Conservation (phyloP, 2,329 filamentous ascomycete species). For the Aureobasidium sp. region DNA sequence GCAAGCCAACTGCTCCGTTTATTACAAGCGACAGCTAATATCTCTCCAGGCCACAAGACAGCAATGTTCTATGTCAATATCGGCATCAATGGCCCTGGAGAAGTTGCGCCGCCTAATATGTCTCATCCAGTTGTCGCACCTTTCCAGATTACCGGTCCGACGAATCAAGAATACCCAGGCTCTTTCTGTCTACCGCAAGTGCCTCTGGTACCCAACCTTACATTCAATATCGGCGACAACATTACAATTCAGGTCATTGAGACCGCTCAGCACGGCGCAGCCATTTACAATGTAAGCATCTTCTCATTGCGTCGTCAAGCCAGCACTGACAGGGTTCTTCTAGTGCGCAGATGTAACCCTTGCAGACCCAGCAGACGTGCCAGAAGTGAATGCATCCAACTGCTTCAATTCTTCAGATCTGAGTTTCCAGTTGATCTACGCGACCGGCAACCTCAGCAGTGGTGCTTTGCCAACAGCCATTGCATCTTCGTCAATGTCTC, state of each 20-base stretch:
- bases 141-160: constrained; percentile 77
- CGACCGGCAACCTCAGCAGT: constrained; percentile 33
- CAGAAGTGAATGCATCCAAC: constrained; percentile 69
- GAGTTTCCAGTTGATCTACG: constrained; percentile 70
- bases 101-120: constrained; percentile 71
- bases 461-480: not conserved
- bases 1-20: not conserved
- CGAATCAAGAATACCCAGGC: constrained; percentile 70
- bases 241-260: constrained; percentile 88
- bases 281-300: constrained; percentile 65
- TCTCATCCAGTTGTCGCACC: constrained; percentile 72
- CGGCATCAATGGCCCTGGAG: constrained; percentile 52
- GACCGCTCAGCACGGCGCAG: constrained; percentile 72
- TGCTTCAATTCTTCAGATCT: constrained; percentile 82
- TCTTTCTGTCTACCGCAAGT: constrained; percentile 83
- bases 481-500: not conserved
- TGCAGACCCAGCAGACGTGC: constrained; percentile 69
- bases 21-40: not conserved
- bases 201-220: constrained; percentile 65
- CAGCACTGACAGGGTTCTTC: constrained; percentile 3
- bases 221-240: constrained; percentile 71
- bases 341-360: constrained; percentile 95
- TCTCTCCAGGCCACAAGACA: constrained; percentile 54
- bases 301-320: not conserved
- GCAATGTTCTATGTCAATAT: constrained; percentile 89